Percentiles rank a stretch among this genome's conserved stretches.
phyloP scores from a whole-genome alignment of 805 yeast genomes.

The Maudiozyma barnettii region DNA sequence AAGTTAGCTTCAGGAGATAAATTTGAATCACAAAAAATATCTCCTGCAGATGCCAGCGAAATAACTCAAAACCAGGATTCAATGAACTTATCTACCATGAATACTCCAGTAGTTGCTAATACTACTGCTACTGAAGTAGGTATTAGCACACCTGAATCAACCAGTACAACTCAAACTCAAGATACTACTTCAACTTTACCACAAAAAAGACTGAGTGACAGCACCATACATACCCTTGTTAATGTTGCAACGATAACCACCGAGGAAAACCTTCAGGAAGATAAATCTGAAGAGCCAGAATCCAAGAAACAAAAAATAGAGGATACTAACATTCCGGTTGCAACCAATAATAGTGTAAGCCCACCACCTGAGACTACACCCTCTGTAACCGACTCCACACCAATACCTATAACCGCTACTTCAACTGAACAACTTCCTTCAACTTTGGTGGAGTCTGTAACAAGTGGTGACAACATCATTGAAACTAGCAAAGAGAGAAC shows the following conservation, averaged over 20 bases:
- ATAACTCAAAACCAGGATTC: background rate
- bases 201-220: slow-evolving; percentile 24
- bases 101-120: background rate
- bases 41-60: background rate
- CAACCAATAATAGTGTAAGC: background rate
- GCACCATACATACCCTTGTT: slow-evolving; percentile 23
- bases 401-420: background rate
- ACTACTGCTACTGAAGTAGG: background rate
- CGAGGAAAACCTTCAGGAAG: slow-evolving; percentile 1
- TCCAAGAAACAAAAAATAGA: slow-evolving; percentile 10
- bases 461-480: background rate
- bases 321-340: background rate
- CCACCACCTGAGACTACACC: background rate
- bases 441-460: background rate
- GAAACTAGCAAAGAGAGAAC: background rate
- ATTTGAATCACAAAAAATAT: background rate
- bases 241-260: slow-evolving; percentile 18
- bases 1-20: background rate
- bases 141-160: background rate
- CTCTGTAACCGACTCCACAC: background rate
- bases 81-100: background rate
- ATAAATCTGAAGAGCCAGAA: slow-evolving; percentile 11
- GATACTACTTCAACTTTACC: slow-evolving; percentile 7
- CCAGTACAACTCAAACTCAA: background rate
- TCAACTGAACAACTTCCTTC: background rate